phyloP scores from a whole-genome alignment of 345 rosid genomes.

The Eucalyptus caleyi region DNA sequence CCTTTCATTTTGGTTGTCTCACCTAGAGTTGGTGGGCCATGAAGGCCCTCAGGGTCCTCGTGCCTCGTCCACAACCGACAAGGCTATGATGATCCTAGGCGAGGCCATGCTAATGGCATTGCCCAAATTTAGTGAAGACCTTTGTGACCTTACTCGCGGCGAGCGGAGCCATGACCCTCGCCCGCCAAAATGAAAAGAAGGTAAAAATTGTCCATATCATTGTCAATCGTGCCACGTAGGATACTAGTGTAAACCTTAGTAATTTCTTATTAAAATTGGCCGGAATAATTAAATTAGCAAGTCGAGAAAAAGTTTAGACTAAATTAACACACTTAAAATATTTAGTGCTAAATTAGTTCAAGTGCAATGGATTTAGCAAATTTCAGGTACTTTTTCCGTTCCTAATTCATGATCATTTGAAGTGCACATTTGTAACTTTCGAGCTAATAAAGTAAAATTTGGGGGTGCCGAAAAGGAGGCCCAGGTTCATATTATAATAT shows the following conservation, averaged over 20 bases:
- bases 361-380: no score
- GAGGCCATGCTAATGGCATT: not conserved
- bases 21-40: no score
- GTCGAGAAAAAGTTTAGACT: no score
- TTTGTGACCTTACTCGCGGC: rapidly evolving
- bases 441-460: not conserved
- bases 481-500: not conserved
- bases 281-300: no score
- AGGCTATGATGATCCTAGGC: not conserved
- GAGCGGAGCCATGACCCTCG: rapidly evolving
- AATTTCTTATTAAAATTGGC: no score
- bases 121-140: not conserved
- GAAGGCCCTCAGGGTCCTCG: not conserved
- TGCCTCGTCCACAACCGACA: rapidly evolving
- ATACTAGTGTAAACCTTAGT: not conserved
- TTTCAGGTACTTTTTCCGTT: not conserved
- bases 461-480: not conserved
- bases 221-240: rapidly evolving
- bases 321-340: no score
- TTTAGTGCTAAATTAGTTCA: not conserved
- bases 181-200: not conserved
- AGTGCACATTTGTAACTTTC: not conserved
- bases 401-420: not conserved
- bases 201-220: not conserved
- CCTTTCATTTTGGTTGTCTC: not conserved